Conservation (phyloP, 805 yeast species). For the Starmerella vaccinii region DNA sequence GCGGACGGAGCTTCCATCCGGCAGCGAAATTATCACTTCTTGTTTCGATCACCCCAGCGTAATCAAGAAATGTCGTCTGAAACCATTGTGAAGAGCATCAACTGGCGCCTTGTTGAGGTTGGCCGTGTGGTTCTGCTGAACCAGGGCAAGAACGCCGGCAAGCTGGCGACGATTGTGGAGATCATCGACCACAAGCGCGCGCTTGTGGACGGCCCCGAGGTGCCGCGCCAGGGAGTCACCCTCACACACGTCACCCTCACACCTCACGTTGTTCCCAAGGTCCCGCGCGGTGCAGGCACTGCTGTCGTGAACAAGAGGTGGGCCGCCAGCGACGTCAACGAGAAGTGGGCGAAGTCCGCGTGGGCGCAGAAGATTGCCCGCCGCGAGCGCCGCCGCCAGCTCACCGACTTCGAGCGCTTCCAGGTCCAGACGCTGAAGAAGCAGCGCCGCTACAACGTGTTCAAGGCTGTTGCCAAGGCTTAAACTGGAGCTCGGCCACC, state of each 20-base stretch:
- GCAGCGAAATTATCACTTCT: slow-evolving; percentile 7
- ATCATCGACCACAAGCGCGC: slow-evolving; percentile 98
- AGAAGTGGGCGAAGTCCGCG: slow-evolving; percentile 84
- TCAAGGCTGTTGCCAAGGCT: slow-evolving; percentile 96
- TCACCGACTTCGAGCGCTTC: slow-evolving; percentile 98
- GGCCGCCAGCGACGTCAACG: slow-evolving; percentile 77
- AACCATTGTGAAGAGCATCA: slow-evolving; percentile 83
- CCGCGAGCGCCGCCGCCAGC: slow-evolving; percentile 84
- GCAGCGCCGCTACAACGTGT: slow-evolving; percentile 91
- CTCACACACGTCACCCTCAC: slow-evolving; percentile 87
- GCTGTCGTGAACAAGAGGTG: slow-evolving; percentile 81
- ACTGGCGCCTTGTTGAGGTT: slow-evolving; percentile 99
- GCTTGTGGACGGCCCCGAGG: slow-evolving; percentile 93
- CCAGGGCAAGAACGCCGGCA: slow-evolving; percentile 62
- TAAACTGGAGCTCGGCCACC: slow-evolving; percentile 8
- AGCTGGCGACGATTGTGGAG: slow-evolving; percentile 95
- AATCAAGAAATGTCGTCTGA: slow-evolving; percentile 47
- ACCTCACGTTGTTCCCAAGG: slow-evolving; percentile 69
- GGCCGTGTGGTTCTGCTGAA: slow-evolving; percentile 95
- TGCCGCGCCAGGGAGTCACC: slow-evolving; percentile 84
- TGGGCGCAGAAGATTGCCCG: slow-evolving; percentile 99
- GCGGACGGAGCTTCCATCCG: neutral
- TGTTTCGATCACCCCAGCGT: slow-evolving; percentile 7
- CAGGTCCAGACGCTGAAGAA: slow-evolving; percentile 95
- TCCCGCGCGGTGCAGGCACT: slow-evolving; percentile 94